Conservation (phyloP, 768 basidiomycete species). For the Kwoniella mangroviensis region DNA sequence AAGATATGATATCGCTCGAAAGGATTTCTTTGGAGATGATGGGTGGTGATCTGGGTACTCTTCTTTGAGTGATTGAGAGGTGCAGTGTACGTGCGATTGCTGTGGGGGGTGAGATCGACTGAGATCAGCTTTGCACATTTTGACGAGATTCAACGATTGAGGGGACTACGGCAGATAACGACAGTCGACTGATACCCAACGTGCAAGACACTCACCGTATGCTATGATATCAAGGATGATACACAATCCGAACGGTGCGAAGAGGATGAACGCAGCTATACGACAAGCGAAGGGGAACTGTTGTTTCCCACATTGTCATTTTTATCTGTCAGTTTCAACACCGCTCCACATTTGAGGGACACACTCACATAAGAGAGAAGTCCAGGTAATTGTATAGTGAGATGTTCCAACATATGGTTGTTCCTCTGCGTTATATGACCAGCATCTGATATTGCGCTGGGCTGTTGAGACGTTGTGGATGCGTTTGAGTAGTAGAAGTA, state of each 20-base stretch:
- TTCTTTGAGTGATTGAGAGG: constrained; percentile 29
- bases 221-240: constrained; percentile 35
- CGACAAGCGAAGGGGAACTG: constrained; percentile 37
- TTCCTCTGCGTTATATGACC: neutral
- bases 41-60: constrained; percentile 33
- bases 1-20: constrained; percentile 20
- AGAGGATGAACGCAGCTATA: constrained; percentile 28
- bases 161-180: too few relatives aligned
- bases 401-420: constrained; percentile 15
- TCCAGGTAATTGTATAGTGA: constrained; percentile 19
- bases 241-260: constrained; percentile 28
- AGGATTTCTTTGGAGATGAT: constrained; percentile 19
- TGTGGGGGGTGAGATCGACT: neutral
- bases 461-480: too few relatives aligned
- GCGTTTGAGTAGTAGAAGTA: too few relatives aligned
- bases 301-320: neutral
- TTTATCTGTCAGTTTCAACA: neutral
- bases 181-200: too few relatives aligned
- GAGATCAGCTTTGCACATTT: too few relatives aligned
- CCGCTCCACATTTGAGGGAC: too few relatives aligned
- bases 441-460: neutral
- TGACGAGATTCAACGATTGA: neutral
- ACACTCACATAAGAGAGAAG: constrained; percentile 26
- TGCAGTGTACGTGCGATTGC: constrained; percentile 39
- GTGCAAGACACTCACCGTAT: constrained; percentile 24